Percentiles rank a stretch among this genome's conserved stretches.
Evolutionary conservation across 306 rosid species (phyloP).

Genomic region (Pachyrhizus erosus): DNA sequence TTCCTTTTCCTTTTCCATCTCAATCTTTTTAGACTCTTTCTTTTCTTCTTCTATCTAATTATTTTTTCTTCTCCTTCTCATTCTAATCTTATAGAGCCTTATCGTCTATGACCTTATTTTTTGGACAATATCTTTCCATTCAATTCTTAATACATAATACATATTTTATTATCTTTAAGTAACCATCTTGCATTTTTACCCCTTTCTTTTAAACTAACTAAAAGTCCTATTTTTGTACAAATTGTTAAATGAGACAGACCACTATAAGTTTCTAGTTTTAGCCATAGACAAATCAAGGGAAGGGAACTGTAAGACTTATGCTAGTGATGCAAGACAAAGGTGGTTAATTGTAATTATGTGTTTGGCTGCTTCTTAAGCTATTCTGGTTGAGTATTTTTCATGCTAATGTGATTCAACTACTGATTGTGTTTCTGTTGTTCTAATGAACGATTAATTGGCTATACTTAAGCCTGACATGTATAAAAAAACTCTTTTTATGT

Average conservation of each 20-base stretch:
- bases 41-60: too few species aligned
- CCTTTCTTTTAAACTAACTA: not conserved
- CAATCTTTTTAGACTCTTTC: too few species aligned
- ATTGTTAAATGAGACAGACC: not conserved
- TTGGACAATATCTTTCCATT: not conserved
- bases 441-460: not conserved
- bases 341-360: not conserved
- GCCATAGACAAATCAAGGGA: not conserved
- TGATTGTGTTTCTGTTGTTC: not conserved
- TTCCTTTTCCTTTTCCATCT: too few species aligned
- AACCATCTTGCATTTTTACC: slow-evolving; percentile 22
- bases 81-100: not conserved
- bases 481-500: not conserved
- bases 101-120: not conserved
- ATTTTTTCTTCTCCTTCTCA: too few species aligned
- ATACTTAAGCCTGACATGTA: not conserved
- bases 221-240: slow-evolving; percentile 3
- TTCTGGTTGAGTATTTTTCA: not conserved
- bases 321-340: not conserved
- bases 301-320: not conserved
- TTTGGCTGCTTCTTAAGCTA: slow-evolving; percentile 11
- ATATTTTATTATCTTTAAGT: not conserved
- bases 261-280: not conserved
- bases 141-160: not conserved
- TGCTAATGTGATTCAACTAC: not conserved